phyloP scores from a whole-genome alignment of 257 asterid species.

The Osmanthus fragrans region DNA sequence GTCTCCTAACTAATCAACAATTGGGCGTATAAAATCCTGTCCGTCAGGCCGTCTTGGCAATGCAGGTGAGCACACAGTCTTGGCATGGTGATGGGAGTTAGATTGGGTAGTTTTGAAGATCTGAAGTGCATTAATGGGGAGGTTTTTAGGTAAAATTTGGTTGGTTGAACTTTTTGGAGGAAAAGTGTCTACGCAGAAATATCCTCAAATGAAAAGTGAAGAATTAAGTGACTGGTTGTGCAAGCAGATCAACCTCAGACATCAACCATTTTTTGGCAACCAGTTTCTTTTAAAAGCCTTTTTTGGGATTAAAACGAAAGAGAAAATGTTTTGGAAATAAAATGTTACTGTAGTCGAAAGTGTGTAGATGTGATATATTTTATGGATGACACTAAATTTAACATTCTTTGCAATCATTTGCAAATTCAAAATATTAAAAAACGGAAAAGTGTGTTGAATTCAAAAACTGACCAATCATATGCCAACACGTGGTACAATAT shows the following conservation, averaged over 20 bases:
- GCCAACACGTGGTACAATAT: no score
- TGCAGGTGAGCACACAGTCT: slow-evolving; percentile 20
- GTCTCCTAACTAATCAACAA: slow-evolving; percentile 7
- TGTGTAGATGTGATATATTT: no score
- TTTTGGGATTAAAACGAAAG: no score
- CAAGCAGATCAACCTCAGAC: background rate
- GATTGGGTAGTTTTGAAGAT: slow-evolving; percentile 32
- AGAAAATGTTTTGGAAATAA: no score
- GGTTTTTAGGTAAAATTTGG: background rate
- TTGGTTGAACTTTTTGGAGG: background rate
- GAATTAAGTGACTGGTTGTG: background rate
- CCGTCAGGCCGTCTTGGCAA: background rate
- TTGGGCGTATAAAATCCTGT: slow-evolving; percentile 16
- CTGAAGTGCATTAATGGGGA: slow-evolving; percentile 14
- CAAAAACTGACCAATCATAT: no score
- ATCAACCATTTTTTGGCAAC: no score
- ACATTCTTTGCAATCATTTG: no score
- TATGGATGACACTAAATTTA: no score
- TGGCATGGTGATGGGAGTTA: background rate
- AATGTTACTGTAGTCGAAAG: no score
- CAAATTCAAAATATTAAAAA: no score
- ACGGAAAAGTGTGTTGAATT: no score
- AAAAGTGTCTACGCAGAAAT: background rate
- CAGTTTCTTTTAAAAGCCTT: no score
- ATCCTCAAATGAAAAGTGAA: background rate